Percentiles rank a stretch among this genome's conserved stretches.
phyloP scores from a whole-genome alignment of 768 basidiomycete genomes.

The Infundibulicybe gibba region DNA sequence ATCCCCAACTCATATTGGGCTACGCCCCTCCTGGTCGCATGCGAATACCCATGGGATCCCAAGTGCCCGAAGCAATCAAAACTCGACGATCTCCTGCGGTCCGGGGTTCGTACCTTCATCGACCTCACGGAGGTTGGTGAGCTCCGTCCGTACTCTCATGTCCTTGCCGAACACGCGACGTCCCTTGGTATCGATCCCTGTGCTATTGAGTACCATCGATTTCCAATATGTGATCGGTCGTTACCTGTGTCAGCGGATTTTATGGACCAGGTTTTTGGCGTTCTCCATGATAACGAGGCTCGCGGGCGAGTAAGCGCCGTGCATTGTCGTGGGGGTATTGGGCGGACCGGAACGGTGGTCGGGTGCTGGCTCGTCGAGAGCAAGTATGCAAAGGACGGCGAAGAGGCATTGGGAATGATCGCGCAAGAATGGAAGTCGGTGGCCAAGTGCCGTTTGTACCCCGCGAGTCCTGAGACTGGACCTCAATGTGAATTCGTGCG shows the following conservation, averaged over 20 bases:
- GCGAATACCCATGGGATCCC: constrained; percentile 80
- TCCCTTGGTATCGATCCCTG: constrained; percentile 51
- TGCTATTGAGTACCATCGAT: constrained; percentile 71
- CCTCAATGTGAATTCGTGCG: constrained; percentile 74
- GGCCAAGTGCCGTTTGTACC: constrained; percentile 74
- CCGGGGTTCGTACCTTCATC: constrained; percentile 78
- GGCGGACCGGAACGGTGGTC: constrained; percentile 57
- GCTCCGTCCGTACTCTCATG: constrained; percentile 58
- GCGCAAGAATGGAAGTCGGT: constrained; percentile 71
- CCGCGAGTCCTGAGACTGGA: constrained; percentile 77
- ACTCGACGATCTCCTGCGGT: constrained; percentile 65
- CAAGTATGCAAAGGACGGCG: constrained; percentile 55
- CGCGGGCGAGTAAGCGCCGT: constrained; percentile 65
- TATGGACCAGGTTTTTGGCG: constrained; percentile 56
- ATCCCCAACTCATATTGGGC: constrained; percentile 90
- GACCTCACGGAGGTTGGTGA: constrained; percentile 84
- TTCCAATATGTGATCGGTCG: constrained; percentile 73
- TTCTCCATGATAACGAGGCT: constrained; percentile 55
- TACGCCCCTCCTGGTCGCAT: constrained; percentile 65
- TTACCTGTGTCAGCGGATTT: constrained; percentile 57
- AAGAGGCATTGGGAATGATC: constrained; percentile 61
- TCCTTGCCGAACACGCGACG: constrained; percentile 49
- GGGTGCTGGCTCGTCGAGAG: constrained; percentile 80
- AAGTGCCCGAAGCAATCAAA: constrained; percentile 57
- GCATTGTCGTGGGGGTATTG: constrained; percentile 79